These are phyloP conservation scores for Wallacemonas rigidus DNA, from an alignment of 208 protist species.

Conservation along the genomic window DNA sequence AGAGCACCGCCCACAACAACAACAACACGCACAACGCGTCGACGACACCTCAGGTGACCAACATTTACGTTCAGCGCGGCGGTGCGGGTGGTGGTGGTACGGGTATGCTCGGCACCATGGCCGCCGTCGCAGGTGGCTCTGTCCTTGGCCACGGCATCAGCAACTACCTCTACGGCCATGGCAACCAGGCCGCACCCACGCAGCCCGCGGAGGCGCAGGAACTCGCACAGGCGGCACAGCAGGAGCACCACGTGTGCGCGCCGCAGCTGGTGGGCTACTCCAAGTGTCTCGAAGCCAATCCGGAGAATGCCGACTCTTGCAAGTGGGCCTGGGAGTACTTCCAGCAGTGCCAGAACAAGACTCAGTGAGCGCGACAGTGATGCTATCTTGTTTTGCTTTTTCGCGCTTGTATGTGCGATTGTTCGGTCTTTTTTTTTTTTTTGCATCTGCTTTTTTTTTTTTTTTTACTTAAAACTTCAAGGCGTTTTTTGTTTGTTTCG, in stretches of 20 bases:
- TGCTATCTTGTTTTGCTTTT: constrained; percentile 14
- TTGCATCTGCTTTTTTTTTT: constrained; percentile 5
- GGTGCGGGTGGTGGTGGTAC: constrained; percentile 28
- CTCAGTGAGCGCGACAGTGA: neutral
- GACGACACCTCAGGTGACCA: constrained; percentile 21
- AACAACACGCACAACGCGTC: neutral
- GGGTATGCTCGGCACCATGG: constrained; percentile 57
- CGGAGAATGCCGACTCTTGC: constrained; percentile 41
- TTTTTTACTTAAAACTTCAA: neutral
- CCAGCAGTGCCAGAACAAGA: constrained; percentile 51
- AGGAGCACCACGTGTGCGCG: constrained; percentile 42
- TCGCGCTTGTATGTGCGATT: neutral
- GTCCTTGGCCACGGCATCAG: constrained; percentile 62
- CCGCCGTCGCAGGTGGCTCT: constrained; percentile 48
- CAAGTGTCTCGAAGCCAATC: constrained; percentile 67
- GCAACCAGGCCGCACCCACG: constrained; percentile 40
- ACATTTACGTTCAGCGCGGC: constrained; percentile 39
- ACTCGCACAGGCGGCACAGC: constrained; percentile 32
- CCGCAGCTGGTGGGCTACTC: constrained; percentile 55
- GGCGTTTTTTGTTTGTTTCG: no score
- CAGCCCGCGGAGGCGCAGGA: constrained; percentile 53
- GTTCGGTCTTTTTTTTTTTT: constrained; percentile 18
- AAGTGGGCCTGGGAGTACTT: constrained; percentile 79
- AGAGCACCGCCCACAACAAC: constrained; percentile 11
- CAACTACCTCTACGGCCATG: constrained; percentile 49